Evolutionary conservation across 2,329 filamentous ascomycete species (phyloP).

Genomic region (Davidsoniella eucalypti): DNA sequence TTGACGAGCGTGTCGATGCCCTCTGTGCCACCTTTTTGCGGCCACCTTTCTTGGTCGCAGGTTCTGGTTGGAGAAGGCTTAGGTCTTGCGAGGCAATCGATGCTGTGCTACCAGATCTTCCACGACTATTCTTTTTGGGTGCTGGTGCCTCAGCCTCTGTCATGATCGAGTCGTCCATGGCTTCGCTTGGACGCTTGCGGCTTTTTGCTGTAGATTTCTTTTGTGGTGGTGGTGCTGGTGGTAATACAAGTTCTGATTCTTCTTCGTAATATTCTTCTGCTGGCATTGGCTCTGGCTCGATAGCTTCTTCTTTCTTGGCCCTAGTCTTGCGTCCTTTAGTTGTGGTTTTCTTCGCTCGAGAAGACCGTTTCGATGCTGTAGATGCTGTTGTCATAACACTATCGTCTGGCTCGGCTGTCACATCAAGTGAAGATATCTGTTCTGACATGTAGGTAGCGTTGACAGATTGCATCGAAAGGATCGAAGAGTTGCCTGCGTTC

Average conservation of each 20-base stretch:
- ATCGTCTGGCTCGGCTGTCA: conserved; percentile 36
- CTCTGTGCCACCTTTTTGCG: conserved; percentile 28
- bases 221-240: conserved; percentile 19
- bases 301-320: conserved; percentile 35
- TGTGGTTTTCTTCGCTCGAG: conserved; percentile 36
- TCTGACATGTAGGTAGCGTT: conserved; percentile 35
- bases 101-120: conserved; percentile 31
- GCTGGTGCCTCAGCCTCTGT: conserved; percentile 31
- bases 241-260: not conserved
- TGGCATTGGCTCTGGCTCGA: conserved; percentile 24
- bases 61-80: not conserved
- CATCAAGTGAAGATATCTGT: conserved; percentile 14
- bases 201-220: conserved; percentile 24
- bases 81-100: conserved; percentile 17
- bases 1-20: conserved; percentile 19
- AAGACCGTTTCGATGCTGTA: conserved; percentile 22
- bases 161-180: conserved; percentile 32
- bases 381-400: conserved; percentile 43
- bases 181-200: conserved; percentile 48
- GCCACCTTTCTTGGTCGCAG: conserved; percentile 18
- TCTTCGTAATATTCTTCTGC: not conserved
- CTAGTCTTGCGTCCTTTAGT: conserved; percentile 25
- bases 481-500: conserved; percentile 51
- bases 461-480: conserved; percentile 41
- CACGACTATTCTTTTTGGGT: conserved; percentile 41